A percentile compares a stretch with the other conserved stretches of the same genome.
These are phyloP conservation scores for Eimeria maxima DNA, from an alignment of 169 alveolate genomes.

Conservation along the genomic window DNA sequence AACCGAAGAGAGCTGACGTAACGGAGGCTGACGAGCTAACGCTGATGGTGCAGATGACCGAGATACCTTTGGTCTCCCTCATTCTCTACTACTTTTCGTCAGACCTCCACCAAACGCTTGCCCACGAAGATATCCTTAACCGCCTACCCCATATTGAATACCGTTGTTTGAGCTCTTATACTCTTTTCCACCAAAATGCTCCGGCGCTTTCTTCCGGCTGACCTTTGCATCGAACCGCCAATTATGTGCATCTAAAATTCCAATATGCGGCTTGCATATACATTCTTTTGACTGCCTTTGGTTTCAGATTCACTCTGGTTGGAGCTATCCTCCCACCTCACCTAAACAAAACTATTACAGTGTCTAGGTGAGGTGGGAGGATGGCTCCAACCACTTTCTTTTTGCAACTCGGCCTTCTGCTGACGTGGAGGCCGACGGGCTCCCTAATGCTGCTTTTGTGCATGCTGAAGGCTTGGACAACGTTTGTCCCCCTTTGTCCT, in stretches of 20 bases:
- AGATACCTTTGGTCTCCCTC: slow-evolving; percentile 83
- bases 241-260: not conserved
- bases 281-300: too few relatives aligned
- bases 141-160: slow-evolving; percentile 89
- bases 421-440: not conserved
- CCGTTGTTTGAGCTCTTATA: slow-evolving; percentile 86
- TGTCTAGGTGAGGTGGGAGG: not conserved
- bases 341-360: not conserved
- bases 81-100: slow-evolving; percentile 83
- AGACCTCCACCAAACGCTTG: slow-evolving; percentile 78
- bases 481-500: not conserved
- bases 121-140: slow-evolving; percentile 86
- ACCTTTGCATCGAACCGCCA: not conserved
- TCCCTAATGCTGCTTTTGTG: not conserved
- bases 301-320: too few relatives aligned
- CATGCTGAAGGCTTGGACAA: not conserved
- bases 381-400: not conserved
- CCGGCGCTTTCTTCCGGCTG: slow-evolving; percentile 13
- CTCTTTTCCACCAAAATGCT: slow-evolving; percentile 59
- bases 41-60: slow-evolving; percentile 80
- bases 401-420: not conserved
- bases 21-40: slow-evolving; percentile 84
- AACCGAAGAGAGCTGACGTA: slow-evolving; percentile 83
- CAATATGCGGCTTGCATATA: not conserved
- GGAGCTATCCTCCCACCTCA: not conserved